These are phyloP conservation scores for Eremothecium gossypii DNA, from an alignment of 1,139 yeast species.

Conservation along the genomic window DNA sequence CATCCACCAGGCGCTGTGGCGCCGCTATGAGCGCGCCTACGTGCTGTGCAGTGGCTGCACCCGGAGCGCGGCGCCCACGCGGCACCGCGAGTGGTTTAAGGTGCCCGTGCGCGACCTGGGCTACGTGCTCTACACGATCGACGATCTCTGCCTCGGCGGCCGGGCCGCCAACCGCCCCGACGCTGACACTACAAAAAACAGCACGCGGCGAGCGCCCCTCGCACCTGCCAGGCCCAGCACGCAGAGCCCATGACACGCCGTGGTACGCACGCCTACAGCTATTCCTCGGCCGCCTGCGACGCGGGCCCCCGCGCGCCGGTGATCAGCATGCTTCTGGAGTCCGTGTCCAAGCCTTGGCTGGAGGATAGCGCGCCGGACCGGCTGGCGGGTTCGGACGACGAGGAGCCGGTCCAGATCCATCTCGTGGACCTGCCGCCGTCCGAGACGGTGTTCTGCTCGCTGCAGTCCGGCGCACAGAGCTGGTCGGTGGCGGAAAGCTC, in stretches of 20 bases:
- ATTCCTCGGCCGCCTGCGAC: too few species aligned
- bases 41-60: constrained; percentile 26
- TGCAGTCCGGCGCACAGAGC: background rate
- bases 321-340: background rate
- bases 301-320: background rate
- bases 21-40: constrained; percentile 23
- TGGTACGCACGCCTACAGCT: too few species aligned
- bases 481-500: constrained; percentile 1
- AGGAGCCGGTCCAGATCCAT: background rate
- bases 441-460: background rate
- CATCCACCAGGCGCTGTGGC: constrained; percentile 24
- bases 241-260: too few species aligned
- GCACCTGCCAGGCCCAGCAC: too few species aligned
- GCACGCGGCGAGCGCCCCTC: too few species aligned
- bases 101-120: constrained; percentile 23
- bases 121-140: constrained; percentile 15
- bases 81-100: constrained; percentile 27
- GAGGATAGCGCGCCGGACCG: too few species aligned
- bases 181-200: background rate
- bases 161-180: background rate
- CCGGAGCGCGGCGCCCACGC: constrained; percentile 13
- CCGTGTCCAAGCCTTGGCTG: background rate
- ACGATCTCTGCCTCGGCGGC: constrained; percentile 14
- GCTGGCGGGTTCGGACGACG: too few species aligned
- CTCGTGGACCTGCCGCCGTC: constrained; percentile 3